Evolutionary conservation across 257 asterid genomes (phyloP), one percentile per base, ranked within the genome.

Genomic region (Lycium ferocissimum): DNA sequence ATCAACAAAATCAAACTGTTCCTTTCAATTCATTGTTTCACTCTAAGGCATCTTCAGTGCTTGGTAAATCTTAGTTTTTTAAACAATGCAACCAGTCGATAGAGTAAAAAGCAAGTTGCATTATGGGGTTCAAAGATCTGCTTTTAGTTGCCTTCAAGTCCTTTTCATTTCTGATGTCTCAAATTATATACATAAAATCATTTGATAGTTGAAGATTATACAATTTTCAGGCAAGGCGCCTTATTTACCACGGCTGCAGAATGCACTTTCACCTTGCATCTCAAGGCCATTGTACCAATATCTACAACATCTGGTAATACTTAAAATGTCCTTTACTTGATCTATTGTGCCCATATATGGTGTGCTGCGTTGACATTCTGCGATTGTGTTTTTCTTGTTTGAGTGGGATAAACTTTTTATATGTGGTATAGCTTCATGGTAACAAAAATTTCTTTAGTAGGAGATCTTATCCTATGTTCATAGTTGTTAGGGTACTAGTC

Each of bases 301-400:
- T 83, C 35, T 92, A 33, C 98, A 93, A 88, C 89, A 89, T 86
- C 51, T 88, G 93, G 99, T 95, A 92, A 89, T 71, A 17, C 79
- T 83, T 37, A 3, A 67, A 67, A 82, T 6, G n/a, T 22, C 62
- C 40, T 76, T 76, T 22, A 13, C 13, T 49, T 76, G 45, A 76
- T 76, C 40, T 20, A 51, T 15, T 49, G 81, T 76, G 8, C 45
- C 14, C 62, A 13, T 51, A 8, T 51, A 7, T 51, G 61, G 22
- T 47, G 81, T 20, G 40, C 38, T 73, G 40, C 20, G 81, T 53
- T 51, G 81, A 53, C 18, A 22, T 51, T 70, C 33, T 76, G 81
- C 7, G 15, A 70, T 9, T 40, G 15, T 70, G 54, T 18, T 70
- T 70, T 15, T 70, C 79, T 70, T 70, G 56, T 70, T 40, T 70